A percentile compares a stretch with the other conserved stretches of the same genome.
Evolutionary conservation across 2,329 filamentous ascomycete genomes (phyloP).

Genomic region (Aureobasidium musti): DNA sequence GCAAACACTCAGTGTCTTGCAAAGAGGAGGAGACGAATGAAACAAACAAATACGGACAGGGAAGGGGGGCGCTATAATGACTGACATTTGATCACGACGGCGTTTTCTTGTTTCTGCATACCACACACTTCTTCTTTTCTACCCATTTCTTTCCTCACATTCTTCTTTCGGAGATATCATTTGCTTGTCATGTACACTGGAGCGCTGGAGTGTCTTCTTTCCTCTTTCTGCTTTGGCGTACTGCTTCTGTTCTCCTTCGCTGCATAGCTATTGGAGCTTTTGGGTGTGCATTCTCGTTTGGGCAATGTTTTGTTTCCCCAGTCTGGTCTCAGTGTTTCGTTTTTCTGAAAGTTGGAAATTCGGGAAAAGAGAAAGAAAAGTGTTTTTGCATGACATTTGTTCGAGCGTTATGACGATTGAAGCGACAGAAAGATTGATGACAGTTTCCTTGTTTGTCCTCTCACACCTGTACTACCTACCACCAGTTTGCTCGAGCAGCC

Average conservation of each 20-base stretch:
- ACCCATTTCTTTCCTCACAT: not conserved
- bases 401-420: not conserved
- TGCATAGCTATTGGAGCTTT: slow-evolving; percentile 20
- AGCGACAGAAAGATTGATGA: slow-evolving; percentile 1
- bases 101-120: slow-evolving; percentile 25
- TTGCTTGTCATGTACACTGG: not conserved
- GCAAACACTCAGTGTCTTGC: not conserved
- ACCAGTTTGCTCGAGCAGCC: no score
- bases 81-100: slow-evolving; percentile 25
- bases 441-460: not conserved
- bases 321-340: not conserved
- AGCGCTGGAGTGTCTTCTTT: slow-evolving; percentile 17
- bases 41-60: not conserved
- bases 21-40: not conserved
- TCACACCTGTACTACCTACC: not conserved
- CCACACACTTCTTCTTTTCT: not conserved
- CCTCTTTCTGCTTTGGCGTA: not conserved
- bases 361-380: slow-evolving; percentile 1
- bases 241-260: not conserved
- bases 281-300: not conserved
- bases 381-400: not conserved
- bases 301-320: not conserved
- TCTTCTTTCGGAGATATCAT: not conserved
- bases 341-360: slow-evolving; percentile 6
- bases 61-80: slow-evolving; percentile 25